These are phyloP conservation scores for Arctium lappa DNA, from an alignment of 129 eudicot genomes.

Conservation along the genomic window DNA sequence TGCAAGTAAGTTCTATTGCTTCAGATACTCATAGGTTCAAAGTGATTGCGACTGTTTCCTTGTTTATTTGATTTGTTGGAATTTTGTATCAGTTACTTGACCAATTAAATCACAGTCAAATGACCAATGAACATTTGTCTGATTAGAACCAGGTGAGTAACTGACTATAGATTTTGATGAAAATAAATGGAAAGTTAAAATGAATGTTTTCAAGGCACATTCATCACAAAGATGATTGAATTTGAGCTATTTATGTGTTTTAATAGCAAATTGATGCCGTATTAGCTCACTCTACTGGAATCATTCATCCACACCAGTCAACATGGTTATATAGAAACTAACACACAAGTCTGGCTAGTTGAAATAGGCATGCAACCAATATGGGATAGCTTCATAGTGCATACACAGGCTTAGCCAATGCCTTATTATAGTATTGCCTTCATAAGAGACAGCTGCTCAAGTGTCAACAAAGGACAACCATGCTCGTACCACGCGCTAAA, in stretches of 20 bases:
- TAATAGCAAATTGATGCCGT: not conserved
- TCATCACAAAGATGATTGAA: not conserved
- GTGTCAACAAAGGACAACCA: no score
- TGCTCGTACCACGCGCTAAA: no score
- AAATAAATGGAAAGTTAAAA: not conserved
- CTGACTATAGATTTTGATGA: not conserved
- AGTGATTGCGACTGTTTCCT: not conserved
- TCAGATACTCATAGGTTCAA: not conserved
- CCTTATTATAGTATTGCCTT: no score
- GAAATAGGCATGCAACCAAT: no score
- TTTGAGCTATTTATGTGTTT: not conserved
- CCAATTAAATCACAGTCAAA: not conserved
- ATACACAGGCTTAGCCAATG: no score
- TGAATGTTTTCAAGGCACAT: not conserved
- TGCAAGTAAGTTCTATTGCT: slow-evolving; percentile 62
- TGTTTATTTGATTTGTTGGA: not conserved
- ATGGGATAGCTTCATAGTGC: no score
- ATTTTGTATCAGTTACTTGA: not conserved
- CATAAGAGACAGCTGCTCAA: no score
- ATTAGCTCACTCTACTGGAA: not conserved
- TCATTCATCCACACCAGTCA: no score
- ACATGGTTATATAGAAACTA: not conserved
- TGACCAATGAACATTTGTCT: slow-evolving; percentile 1
- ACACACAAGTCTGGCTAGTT: no score
- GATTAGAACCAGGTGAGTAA: not conserved